Percentiles rank a stretch among this genome's conserved stretches.
Evolutionary conservation across 139 green algal species (phyloP).

Genomic region (Volvox reticuliferus): DNA sequence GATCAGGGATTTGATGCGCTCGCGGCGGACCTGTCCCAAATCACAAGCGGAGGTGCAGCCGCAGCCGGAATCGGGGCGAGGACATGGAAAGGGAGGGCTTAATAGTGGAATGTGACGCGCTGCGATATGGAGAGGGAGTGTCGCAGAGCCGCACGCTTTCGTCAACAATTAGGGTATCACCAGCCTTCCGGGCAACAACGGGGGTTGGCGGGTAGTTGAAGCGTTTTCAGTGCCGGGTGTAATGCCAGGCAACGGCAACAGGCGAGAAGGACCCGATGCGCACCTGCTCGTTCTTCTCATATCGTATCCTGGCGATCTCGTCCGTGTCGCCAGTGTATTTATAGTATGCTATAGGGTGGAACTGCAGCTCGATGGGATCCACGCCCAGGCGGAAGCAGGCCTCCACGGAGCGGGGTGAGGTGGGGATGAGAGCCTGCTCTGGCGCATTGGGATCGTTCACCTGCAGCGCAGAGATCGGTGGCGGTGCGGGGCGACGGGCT

Average conservation of each 20-base stretch:
- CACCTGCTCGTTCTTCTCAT: slow-evolving; percentile 83
- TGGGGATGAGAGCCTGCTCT: slow-evolving; percentile 70
- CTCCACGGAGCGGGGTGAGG: slow-evolving; percentile 83
- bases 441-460: slow-evolving; percentile 64
- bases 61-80: no score
- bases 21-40: slow-evolving; percentile 44
- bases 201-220: no score
- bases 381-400: slow-evolving; percentile 88
- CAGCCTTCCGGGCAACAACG: no score
- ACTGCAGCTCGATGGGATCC: slow-evolving; percentile 83
- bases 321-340: slow-evolving; percentile 61
- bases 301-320: slow-evolving; percentile 77
- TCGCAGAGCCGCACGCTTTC: no score
- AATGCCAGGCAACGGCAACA: no score
- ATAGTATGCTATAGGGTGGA: slow-evolving; percentile 74
- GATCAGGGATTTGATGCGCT: slow-evolving; percentile 73
- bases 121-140: no score
- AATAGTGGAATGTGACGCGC: no score
- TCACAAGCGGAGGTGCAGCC: no score
- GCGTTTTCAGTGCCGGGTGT: no score
- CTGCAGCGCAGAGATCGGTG: neutral
- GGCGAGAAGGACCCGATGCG: neutral
- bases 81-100: no score
- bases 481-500: no score
- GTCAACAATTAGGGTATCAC: no score